Percentiles rank a stretch among this genome's conserved stretches.
Evolutionary conservation across 2,329 filamentous ascomycete genomes (phyloP).

Genomic region (Venturia effusa): DNA sequence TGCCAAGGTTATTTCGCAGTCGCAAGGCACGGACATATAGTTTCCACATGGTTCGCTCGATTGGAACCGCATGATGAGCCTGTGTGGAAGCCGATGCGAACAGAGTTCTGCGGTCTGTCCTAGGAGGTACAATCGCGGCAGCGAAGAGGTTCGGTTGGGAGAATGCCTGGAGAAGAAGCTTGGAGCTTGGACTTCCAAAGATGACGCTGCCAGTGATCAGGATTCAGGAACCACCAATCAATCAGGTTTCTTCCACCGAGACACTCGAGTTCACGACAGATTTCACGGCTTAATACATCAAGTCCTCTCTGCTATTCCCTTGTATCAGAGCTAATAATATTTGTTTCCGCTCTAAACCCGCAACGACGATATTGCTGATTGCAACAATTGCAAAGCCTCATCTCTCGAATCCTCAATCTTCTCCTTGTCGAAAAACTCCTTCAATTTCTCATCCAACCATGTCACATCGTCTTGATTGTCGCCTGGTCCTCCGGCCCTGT

Average conservation of each 20-base stretch:
- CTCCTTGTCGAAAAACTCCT: conserved; percentile 34
- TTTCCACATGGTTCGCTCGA: conserved; percentile 7
- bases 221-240: too few species aligned
- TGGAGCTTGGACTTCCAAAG: background rate
- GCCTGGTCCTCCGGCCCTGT: conserved; percentile 47
- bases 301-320: background rate
- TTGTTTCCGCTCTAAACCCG: background rate
- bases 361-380: background rate
- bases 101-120: background rate
- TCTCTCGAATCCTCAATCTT: background rate
- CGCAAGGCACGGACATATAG: conserved; percentile 3
- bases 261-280: background rate
- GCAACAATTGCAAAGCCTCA: background rate
- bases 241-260: background rate
- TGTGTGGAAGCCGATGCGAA: background rate
- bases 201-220: too few species aligned
- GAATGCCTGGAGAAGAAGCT: background rate
- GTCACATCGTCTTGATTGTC: conserved; percentile 59
- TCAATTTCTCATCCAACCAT: conserved; percentile 57
- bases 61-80: background rate
- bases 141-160: background rate
- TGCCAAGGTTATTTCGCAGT: background rate
- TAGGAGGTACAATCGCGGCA: background rate
- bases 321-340: background rate
- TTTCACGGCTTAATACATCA: background rate